These are phyloP conservation scores for Quercus lobata DNA, from an alignment of 331 rosid species.

Conservation along the genomic window DNA sequence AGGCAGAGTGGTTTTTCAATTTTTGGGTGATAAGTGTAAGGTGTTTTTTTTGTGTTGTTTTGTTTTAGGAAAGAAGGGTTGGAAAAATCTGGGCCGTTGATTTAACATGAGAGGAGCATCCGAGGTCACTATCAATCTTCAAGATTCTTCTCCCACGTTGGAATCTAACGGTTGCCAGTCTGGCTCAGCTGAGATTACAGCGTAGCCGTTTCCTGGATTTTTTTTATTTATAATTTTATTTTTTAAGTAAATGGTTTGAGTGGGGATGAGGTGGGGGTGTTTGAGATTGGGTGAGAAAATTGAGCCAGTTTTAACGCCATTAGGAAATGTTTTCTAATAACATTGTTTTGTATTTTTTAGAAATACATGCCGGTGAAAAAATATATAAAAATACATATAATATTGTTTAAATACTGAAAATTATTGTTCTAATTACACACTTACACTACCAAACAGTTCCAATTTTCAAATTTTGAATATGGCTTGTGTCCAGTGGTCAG, in stretches of 20 bases:
- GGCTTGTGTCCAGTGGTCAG: fast-evolving
- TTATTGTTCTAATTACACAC: too few species aligned
- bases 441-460: too few species aligned
- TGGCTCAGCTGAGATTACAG: slow-evolving; percentile 24
- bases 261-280: too few species aligned
- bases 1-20: not conserved
- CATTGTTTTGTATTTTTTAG: too few species aligned
- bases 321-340: too few species aligned
- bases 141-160: slow-evolving; percentile 28
- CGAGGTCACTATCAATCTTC: too few species aligned
- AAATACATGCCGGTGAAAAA: fast-evolving
- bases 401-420: too few species aligned
- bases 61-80: not conserved
- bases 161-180: slow-evolving; percentile 45
- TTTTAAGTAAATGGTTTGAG: too few species aligned
- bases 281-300: not conserved
- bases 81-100: slow-evolving; percentile 40
- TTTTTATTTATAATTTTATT: too few species aligned
- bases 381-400: fast-evolving
- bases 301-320: too few species aligned
- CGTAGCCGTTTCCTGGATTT: not conserved
- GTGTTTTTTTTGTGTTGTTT: not conserved
- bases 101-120: not conserved
- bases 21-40: not conserved
- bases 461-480: too few species aligned